Evolutionary conservation across 1,284 basidiomycete genomes (phyloP), one percentile per base, ranked within the genome.

Genomic region (Anthracocystis panici-leucophaei): DNA sequence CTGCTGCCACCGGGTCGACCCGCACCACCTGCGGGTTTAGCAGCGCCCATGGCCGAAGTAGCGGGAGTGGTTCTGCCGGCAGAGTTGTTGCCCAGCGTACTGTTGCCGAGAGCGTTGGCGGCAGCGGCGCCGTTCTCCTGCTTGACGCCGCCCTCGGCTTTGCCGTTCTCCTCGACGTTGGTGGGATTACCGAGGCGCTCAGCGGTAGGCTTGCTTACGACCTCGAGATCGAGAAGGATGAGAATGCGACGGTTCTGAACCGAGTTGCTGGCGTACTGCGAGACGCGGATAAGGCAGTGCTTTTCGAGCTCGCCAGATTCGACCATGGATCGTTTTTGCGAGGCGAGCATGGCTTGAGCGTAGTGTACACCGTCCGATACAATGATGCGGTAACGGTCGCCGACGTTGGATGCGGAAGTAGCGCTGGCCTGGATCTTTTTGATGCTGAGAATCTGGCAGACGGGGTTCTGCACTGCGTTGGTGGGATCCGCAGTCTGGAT

Each of bases 321-420:
- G 35, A 97, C 91, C 71, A 93, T 86, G 20, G 88, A 81, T 82
- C 97, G 97, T 57, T 95, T 89, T 84, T 95, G 93, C 0, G 95
- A 97, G 5, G 94, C 93, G 42, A 99, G 89, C 97, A 99, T 98
- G 33, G 93, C 91, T 55, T 85, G 83, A 1, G 77, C 75, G 50
- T 81, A 85, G 63, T 83, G 71, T 18, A 79, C 53, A 45, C 83
- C 83, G 55, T 85, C 83, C 46, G 82, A 84, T 21, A 85, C 68
- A 59, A 85, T 84, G 72, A 83, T 75, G 54, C 83, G 77, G 62
- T 80, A 85, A 9, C 83, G 75, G 50, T 84, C 82, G 60, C 72
- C 75, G 14, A 77, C 65, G 29, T 63, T 73, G n/a, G 76, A 64
- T 31, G 75, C 75, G 46, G 75, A 54, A 40, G 65, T 67, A 40